Evolutionary conservation across 1,284 basidiomycete genomes (phyloP), one percentile per base, ranked within the genome.

Genomic region (Papiliotrema terrestris): DNA sequence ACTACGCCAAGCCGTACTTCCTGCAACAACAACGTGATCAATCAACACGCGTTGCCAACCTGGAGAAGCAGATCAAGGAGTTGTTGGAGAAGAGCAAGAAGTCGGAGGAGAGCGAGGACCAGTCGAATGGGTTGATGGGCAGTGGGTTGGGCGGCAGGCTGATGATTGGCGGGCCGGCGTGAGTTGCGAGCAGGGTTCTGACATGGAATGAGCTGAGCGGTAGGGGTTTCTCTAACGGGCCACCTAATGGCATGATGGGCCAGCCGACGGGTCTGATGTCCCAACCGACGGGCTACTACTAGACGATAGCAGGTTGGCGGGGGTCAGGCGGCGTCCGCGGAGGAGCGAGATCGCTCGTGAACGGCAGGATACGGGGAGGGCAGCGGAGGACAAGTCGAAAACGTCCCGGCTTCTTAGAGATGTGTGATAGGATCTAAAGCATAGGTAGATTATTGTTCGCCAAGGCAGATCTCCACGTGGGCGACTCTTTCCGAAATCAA

Each of bases 1-100:
- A 98, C 78, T 97, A 95, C 79, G 89, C 89, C 69, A 94, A 92
- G 88, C 94, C 94, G 0, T 98, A 89, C 77, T 86, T 85, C 69
- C 87, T 98, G 52, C 93, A 97, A 78, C 83, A 84, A 49, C 86
- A 91, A 71, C 84, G 90, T 54, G 73, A 76, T 57, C 69, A 74
- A 59, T 49, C 65, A 1, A 65, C 59, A 25, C 69, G 62, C 22
- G 54, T 76, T 29, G 61, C 68, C 15, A 57, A 63, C n/a, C 61
- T 76, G 20, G 73, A 78, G 64, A 73, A 72, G 62, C 71, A 76
- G 59, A 55, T 78, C 45, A 70, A 69, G 56, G 76, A 76, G 56
- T 60, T 78, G 56, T 65, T 65, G 63, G 58, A 66, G 9, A 75
- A 73, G 65, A 55, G 65, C 14, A 71, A 70, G 55, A 56, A 61